A percentile compares a stretch with the other conserved stretches of the same genome.
phyloP scores from a whole-genome alignment of 1,284 basidiomycete species.

The Puccinia coronata region DNA sequence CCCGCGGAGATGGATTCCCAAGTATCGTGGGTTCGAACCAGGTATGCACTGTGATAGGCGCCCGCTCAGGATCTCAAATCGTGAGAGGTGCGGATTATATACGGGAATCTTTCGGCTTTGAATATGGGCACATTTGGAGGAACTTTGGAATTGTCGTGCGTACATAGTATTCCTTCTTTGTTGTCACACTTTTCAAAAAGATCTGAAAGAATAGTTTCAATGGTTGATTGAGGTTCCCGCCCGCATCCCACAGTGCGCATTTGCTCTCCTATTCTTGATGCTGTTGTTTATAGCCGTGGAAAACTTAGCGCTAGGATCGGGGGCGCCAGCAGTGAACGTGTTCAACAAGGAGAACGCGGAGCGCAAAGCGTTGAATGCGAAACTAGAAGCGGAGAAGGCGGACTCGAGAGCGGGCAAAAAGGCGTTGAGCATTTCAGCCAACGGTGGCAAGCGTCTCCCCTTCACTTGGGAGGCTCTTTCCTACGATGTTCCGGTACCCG shows the following conservation, averaged over 20 bases:
- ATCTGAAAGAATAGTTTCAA: too few relatives aligned
- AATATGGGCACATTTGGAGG: constrained; percentile 60
- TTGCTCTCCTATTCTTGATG: constrained; percentile 16
- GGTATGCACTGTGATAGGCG: constrained; percentile 59
- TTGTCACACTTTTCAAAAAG: too few relatives aligned
- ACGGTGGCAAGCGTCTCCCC: constrained; percentile 67
- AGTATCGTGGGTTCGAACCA: constrained; percentile 60
- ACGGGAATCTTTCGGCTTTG: constrained; percentile 58
- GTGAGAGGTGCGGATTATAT: constrained; percentile 59
- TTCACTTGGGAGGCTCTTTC: constrained; percentile 61
- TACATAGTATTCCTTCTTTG: background rate
- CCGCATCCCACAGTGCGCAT: constrained; percentile 50
- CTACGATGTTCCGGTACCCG: constrained; percentile 61
- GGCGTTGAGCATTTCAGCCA: constrained; percentile 73
- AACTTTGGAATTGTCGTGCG: constrained; percentile 60
- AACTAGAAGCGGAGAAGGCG: constrained; percentile 66
- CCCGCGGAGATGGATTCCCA: constrained; percentile 59
- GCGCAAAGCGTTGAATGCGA: constrained; percentile 68
- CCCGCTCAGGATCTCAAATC: constrained; percentile 57
- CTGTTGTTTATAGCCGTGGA: constrained; percentile 60
- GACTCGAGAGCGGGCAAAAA: constrained; percentile 64
- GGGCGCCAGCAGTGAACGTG: constrained; percentile 13
- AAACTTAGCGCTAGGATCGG: background rate
- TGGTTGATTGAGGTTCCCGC: background rate
- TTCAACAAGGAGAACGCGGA: constrained; percentile 73